A percentile compares a stretch with the other conserved stretches of the same genome.
These are phyloP conservation scores for Stephania yunnanensis DNA, from an alignment of 164 flowering plant genomes.

Conservation along the genomic window DNA sequence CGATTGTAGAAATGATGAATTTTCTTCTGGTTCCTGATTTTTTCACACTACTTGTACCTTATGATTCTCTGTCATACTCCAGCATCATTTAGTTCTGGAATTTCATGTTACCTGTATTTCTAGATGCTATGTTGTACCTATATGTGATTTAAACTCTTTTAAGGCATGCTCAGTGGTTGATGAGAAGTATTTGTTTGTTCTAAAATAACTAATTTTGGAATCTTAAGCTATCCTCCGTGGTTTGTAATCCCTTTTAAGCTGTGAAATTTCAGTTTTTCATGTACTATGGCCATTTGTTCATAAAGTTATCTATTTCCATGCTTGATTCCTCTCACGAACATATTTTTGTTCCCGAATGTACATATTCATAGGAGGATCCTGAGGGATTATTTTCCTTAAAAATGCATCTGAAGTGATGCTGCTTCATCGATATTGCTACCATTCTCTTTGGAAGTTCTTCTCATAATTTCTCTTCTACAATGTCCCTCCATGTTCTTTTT, in stretches of 20 bases:
- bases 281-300: not conserved
- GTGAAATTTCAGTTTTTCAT: not conserved
- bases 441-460: not conserved
- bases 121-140: not conserved
- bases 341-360: too few species aligned
- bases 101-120: not conserved
- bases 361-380: too few species aligned
- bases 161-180: not conserved
- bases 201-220: not conserved
- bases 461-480: not conserved
- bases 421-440: not conserved
- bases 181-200: not conserved
- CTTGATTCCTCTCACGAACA: too few species aligned
- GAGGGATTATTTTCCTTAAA: too few species aligned
- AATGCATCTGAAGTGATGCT: not conserved
- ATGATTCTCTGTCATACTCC: not conserved
- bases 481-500: not conserved
- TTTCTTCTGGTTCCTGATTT: not conserved
- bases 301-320: too few species aligned
- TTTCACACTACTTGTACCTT: not conserved
- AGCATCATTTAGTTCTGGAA: not conserved
- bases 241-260: not conserved
- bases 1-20: too few species aligned
- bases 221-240: not conserved
- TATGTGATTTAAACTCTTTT: not conserved